These are phyloP conservation scores for Quercus bicolor DNA, from an alignment of 306 rosid species.

Conservation along the genomic window DNA sequence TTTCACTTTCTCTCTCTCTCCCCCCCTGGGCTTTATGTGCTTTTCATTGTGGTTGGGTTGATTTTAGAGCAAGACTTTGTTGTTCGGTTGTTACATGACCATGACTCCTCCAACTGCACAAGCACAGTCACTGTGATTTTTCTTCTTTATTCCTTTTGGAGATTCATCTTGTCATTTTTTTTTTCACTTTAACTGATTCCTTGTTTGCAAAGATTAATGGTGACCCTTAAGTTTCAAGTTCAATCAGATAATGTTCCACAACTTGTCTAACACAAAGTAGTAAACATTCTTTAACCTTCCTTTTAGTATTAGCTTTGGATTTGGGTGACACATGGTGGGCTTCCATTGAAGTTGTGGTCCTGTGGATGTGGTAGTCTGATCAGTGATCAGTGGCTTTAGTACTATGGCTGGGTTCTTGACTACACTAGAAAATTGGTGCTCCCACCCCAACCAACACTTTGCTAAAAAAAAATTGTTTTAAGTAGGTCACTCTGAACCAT, in stretches of 20 bases:
- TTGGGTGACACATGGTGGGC: not conserved
- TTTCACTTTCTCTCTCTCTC: not conserved
- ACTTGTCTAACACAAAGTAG: slow-evolving; percentile 10
- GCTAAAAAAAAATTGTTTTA: no score
- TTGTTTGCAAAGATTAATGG: slow-evolving; percentile 22
- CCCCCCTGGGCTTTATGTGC: not conserved
- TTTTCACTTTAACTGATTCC: slow-evolving; percentile 28
- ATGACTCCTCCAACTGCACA: slow-evolving; percentile 7
- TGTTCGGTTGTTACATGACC: slow-evolving; percentile 20
- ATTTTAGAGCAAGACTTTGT: slow-evolving; percentile 13
- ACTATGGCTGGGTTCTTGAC: not conserved
- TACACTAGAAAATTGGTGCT: no score
- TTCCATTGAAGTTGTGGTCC: not conserved
- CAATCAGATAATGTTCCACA: slow-evolving; percentile 20
- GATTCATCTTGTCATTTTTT: slow-evolving; percentile 7
- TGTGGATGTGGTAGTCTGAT: not conserved
- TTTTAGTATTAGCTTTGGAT: not conserved
- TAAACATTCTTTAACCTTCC: slow-evolving; percentile 23
- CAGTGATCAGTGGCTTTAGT: not conserved
- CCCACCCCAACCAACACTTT: no score
- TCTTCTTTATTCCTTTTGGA: slow-evolving; percentile 14
- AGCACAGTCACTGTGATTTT: slow-evolving; percentile 2
- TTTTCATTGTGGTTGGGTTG: not conserved
- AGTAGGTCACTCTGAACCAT: no score
- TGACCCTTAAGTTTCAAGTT: slow-evolving; percentile 18